Evolutionary conservation across 192 early-diverging fungal genomes (phyloP).

Genomic region (Backusella psychrophila): DNA sequence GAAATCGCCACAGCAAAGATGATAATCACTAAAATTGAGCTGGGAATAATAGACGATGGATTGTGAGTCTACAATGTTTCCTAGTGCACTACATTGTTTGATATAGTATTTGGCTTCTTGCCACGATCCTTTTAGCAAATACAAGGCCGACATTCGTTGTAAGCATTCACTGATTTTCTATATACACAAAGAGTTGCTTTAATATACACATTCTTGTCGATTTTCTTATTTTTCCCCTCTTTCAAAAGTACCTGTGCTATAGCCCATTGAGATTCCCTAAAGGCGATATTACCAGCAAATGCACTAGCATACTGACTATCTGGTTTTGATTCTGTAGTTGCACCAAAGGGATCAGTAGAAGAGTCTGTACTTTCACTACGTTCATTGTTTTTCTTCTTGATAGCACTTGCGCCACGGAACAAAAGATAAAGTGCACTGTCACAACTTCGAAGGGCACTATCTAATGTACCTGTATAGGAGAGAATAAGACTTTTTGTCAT

Average conservation of each 20-base stretch:
- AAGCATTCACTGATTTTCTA: conserved; percentile 48
- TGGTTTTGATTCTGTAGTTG: not conserved
- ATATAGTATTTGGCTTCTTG: conserved; percentile 65
- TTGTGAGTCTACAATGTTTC: conserved; percentile 38
- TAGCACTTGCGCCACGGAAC: not conserved
- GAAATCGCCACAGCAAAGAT: conserved; percentile 45
- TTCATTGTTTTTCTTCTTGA: not conserved
- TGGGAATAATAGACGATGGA: conserved; percentile 37
- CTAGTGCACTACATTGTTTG: conserved; percentile 53
- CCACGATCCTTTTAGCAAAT: conserved; percentile 55
- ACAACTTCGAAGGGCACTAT: not conserved
- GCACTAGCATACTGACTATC: not conserved
- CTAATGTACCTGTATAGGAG: not conserved
- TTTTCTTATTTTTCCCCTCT: no score
- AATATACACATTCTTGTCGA: no score
- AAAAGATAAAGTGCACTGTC: not conserved
- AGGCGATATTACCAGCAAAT: conserved; percentile 18
- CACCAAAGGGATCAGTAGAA: not conserved
- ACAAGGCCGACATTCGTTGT: conserved; percentile 47
- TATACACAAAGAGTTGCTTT: not conserved
- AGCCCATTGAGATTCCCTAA: conserved; percentile 32
- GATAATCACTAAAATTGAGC: conserved; percentile 56
- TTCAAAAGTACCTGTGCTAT: conserved; percentile 26
- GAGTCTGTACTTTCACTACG: not conserved
- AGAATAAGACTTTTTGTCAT: not conserved